Base-by-base conservation (phyloP, 768 basidiomycete genomes). In the Suillus subaureus region DNA sequence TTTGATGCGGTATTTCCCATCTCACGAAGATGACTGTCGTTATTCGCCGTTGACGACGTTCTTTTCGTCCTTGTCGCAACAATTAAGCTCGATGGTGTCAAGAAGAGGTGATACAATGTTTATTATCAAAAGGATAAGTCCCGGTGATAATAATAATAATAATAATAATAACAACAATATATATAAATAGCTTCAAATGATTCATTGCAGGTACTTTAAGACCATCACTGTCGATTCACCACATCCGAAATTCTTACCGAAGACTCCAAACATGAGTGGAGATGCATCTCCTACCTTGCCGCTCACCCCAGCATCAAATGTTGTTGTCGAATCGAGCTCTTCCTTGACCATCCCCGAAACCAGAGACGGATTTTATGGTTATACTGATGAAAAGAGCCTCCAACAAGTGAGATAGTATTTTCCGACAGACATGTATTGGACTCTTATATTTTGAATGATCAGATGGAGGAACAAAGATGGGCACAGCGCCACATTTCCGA, bases 381-480 rank as follows among this genome's bases (percentile, higher is more conserved):
- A 94, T 75, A 81, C 80, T 26, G 91, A 94, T 69, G 93, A 94
- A 78, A 91, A 89, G 71, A 88, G 79, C 42, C 82, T 90, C 37
- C 88, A 88, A 70, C 90, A 92, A 69, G 92, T 92, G 79, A 68
- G 85, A 82, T 26, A 57, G 43, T 52, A 61, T 58, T 31, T 66
- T 56, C 28, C 39, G 49, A 51, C 61, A 47, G 33, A 49, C 26
- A 57, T 42, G 47, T 63, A 56, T 51, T 23, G 13, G 26, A 64
- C 37, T 69, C 35, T 62, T 64, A 58, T n/a, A 49, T 37, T 39
- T 39, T 61, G 61, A 18, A 23, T 47, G 26, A 26, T 33, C 70
- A 93, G 91, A 90, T 92, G 64, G 89, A 91, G 72, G 90, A 89
- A 73, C 93, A 90, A 70, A 83, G 82, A 67, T 85, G 82, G 81